Evolutionary conservation across 2,329 filamentous ascomycete genomes (phyloP).

Genomic region (Daldinia eschscholtzii): DNA sequence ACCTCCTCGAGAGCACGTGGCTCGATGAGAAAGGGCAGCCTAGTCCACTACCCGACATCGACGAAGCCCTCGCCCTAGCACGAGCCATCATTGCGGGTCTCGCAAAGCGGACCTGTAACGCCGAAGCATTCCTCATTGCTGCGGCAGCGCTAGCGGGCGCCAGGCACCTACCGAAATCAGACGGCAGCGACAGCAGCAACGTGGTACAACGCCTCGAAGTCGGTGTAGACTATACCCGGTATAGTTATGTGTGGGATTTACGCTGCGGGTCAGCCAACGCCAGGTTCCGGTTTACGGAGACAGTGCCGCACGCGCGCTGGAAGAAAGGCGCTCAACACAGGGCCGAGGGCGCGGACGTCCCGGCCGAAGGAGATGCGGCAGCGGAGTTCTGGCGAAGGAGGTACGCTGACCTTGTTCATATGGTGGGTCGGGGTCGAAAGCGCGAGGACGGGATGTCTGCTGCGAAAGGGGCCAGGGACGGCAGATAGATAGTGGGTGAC

Average conservation of each 20-base stretch:
- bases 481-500: neutral
- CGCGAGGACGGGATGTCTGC: slow-evolving; percentile 2
- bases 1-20: slow-evolving; percentile 66
- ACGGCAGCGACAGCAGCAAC: slow-evolving; percentile 46
- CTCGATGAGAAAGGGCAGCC: slow-evolving; percentile 60
- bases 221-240: slow-evolving; percentile 58
- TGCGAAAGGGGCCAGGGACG: neutral
- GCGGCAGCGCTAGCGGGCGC: slow-evolving; percentile 69
- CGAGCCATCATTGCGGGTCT: slow-evolving; percentile 67
- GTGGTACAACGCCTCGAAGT: slow-evolving; percentile 61
- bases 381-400: slow-evolving; percentile 49
- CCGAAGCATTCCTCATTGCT: slow-evolving; percentile 71
- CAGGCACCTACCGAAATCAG: slow-evolving; percentile 61
- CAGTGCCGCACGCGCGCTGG: slow-evolving; percentile 60
- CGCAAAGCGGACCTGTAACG: slow-evolving; percentile 62
- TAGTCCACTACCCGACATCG: slow-evolving; percentile 60
- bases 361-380: slow-evolving; percentile 51
- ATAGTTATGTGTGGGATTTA: slow-evolving; percentile 68
- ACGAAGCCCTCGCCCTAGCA: slow-evolving; percentile 68
- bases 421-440: slow-evolving; percentile 35
- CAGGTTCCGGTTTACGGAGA: slow-evolving; percentile 65
- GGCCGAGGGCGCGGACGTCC: slow-evolving; percentile 44
- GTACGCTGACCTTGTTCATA: slow-evolving; percentile 44
- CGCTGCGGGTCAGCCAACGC: slow-evolving; percentile 66
- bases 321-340: slow-evolving; percentile 49